These are phyloP conservation scores for Talaromyces proteolyticus DNA, from an alignment of 495 filamentous ascomycete genomes.

Conservation along the genomic window DNA sequence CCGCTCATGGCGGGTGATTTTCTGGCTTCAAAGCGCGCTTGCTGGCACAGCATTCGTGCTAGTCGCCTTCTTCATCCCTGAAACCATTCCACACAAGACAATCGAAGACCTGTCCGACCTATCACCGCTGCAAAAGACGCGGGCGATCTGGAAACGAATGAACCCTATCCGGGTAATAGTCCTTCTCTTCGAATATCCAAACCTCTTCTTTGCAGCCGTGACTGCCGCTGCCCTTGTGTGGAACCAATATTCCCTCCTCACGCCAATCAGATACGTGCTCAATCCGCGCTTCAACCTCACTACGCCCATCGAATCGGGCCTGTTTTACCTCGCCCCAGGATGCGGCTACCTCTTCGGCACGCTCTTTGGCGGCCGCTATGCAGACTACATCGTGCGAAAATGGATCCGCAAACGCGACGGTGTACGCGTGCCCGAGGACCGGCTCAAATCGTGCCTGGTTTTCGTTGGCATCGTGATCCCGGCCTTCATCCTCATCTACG, in stretches of 20 bases:
- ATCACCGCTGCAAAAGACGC: slow-evolving; percentile 35
- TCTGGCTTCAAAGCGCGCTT: slow-evolving; percentile 66
- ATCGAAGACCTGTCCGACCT: slow-evolving; percentile 49
- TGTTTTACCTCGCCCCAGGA: slow-evolving; percentile 72
- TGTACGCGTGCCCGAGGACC: slow-evolving; percentile 61
- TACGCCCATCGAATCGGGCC: slow-evolving; percentile 57
- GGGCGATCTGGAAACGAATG: slow-evolving; percentile 50
- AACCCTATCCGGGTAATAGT: slow-evolving; percentile 56
- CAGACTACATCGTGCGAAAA: slow-evolving; percentile 57
- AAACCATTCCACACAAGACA: slow-evolving; percentile 59
- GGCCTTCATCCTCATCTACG: slow-evolving; percentile 62
- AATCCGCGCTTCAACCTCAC: slow-evolving; percentile 67
- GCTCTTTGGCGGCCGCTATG: slow-evolving; percentile 66
- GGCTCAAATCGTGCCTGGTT: slow-evolving; percentile 54
- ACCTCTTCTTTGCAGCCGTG: slow-evolving; percentile 55
- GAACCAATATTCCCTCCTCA: slow-evolving; percentile 70
- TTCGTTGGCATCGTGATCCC: slow-evolving; percentile 58
- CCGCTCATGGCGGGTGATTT: slow-evolving; percentile 61
- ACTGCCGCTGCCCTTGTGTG: slow-evolving; percentile 59
- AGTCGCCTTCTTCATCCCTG: slow-evolving; percentile 60
- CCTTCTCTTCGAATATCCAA: slow-evolving; percentile 54
- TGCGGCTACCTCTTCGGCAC: slow-evolving; percentile 65
- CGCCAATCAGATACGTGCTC: slow-evolving; percentile 68
- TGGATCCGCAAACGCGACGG: slow-evolving; percentile 54
- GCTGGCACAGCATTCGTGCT: slow-evolving; percentile 50